phyloP scores from a whole-genome alignment of 495 filamentous ascomycete genomes.

The Hypoxylon subgilvum region DNA sequence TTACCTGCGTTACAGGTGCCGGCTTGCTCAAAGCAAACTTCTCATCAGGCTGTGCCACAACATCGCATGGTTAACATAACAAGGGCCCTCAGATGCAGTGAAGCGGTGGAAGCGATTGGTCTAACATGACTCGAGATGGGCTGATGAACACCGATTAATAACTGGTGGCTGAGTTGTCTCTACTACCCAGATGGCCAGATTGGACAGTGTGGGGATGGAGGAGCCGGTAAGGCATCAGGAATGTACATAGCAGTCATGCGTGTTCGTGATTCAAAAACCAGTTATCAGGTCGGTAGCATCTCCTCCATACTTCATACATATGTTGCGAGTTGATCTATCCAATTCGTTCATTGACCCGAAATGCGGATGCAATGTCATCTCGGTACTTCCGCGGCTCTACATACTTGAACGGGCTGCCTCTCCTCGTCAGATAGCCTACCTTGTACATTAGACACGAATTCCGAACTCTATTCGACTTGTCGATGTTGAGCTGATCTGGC shows the following conservation, averaged over 20 bases:
- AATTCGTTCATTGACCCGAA: too few species aligned
- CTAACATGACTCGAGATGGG: conserved; percentile 15
- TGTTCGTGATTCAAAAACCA: conserved; percentile 12
- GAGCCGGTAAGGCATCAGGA: conserved; percentile 14
- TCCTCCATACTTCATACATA: not conserved
- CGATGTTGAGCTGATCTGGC: conserved; percentile 10
- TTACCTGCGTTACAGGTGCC: conserved; percentile 34
- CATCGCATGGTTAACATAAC: conserved; percentile 24
- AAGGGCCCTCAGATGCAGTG: conserved; percentile 10
- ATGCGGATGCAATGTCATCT: too few species aligned
- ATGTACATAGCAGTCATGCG: conserved; percentile 3
- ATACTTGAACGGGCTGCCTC: not conserved
- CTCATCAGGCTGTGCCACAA: conserved; percentile 24
- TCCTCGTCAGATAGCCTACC: not conserved
- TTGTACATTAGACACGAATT: not conserved
- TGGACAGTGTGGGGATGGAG: conserved; percentile 5
- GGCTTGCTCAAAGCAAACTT: conserved; percentile 21
- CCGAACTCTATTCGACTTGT: conserved; percentile 11
- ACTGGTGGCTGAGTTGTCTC: conserved; percentile 26
- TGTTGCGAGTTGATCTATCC: not conserved
- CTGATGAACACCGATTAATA: conserved; percentile 26
- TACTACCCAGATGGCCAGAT: conserved; percentile 6
- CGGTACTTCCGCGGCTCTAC: too few species aligned
- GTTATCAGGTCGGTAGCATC: not conserved
- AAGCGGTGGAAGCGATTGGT: conserved; percentile 18